These are phyloP conservation scores for Colletotrichum higginsianum DNA, from an alignment of 2,329 filamentous ascomycete species.

Conservation along the genomic window DNA sequence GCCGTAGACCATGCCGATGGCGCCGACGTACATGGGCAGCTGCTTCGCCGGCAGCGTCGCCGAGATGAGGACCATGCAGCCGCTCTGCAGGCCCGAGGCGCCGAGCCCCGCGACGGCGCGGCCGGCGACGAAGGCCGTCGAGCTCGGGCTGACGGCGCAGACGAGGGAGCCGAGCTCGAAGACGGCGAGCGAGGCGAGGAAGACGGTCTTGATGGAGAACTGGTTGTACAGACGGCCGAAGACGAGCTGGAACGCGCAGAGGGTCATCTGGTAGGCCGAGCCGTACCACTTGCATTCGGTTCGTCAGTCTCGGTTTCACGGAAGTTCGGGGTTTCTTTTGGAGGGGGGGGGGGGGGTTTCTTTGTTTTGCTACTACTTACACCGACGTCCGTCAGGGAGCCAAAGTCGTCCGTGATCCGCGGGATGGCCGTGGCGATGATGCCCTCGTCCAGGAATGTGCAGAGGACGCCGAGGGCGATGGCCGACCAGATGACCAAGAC, in stretches of 20 bases:
- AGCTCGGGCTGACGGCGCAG: constrained; percentile 54
- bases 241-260: constrained; percentile 46
- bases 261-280: constrained; percentile 48
- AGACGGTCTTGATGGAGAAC: constrained; percentile 50
- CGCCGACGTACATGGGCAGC: constrained; percentile 26
- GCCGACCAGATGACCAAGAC: constrained; percentile 27
- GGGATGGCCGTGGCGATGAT: constrained; percentile 57
- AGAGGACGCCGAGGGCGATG: constrained; percentile 23
- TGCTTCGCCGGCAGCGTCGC: constrained; percentile 29
- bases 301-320: neutral
- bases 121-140: constrained; percentile 54
- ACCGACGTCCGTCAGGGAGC: constrained; percentile 59
- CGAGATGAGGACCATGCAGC: constrained; percentile 36
- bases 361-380: constrained; percentile 39
- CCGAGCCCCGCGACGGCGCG: constrained; percentile 55
- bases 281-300: constrained; percentile 47
- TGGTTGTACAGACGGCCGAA: constrained; percentile 51
- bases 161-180: constrained; percentile 54
- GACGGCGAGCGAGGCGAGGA: constrained; percentile 47
- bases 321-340: no score
- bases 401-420: constrained; percentile 52
- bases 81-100: constrained; percentile 47
- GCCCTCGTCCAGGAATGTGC: constrained; percentile 31
- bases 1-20: constrained; percentile 34
- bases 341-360: no score